A percentile compares a stretch with the other conserved stretches of the same genome.
phyloP scores from a whole-genome alignment of 768 basidiomycete genomes.

The Calocera viscosa region DNA sequence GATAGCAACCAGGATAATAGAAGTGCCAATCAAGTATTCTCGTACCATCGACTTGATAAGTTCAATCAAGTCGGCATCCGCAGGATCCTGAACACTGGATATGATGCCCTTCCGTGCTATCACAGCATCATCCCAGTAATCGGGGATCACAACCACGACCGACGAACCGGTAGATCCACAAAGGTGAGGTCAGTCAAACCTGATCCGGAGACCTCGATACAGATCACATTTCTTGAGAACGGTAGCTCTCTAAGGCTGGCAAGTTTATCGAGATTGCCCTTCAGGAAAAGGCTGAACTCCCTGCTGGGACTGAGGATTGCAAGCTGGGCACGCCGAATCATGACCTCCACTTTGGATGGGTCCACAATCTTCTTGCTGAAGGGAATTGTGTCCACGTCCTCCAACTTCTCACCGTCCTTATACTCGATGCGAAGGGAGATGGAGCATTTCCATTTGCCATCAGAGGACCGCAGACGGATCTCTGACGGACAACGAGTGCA shows the following conservation, averaged over 20 bases:
- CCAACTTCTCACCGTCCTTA: neutral
- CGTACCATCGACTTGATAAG: constrained; percentile 11
- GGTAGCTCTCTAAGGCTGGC: constrained; percentile 11
- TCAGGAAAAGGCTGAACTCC: constrained; percentile 14
- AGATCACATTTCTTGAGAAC: constrained; percentile 48
- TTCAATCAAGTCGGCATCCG: neutral
- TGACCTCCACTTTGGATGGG: constrained; percentile 36
- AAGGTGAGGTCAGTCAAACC: constrained; percentile 54
- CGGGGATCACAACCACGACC: no score
- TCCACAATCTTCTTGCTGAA: constrained; percentile 28
- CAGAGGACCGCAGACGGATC: constrained; percentile 37
- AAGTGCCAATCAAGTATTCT: constrained; percentile 47
- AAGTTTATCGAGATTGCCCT: neutral
- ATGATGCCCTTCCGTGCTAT: neutral
- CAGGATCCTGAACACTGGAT: neutral
- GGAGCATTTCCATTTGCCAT: constrained; percentile 37
- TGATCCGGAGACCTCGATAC: constrained; percentile 45
- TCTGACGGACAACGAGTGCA: constrained; percentile 64
- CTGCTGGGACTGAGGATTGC: constrained; percentile 36
- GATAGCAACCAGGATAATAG: constrained; percentile 47
- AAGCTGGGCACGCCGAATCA: constrained; percentile 47
- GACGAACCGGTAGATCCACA: constrained; percentile 46
- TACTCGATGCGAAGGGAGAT: constrained; percentile 39
- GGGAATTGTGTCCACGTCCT: neutral
- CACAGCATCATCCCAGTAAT: neutral